Conservation (phyloP, 202 grass and related monocot species). For the Carex arenaria region DNA sequence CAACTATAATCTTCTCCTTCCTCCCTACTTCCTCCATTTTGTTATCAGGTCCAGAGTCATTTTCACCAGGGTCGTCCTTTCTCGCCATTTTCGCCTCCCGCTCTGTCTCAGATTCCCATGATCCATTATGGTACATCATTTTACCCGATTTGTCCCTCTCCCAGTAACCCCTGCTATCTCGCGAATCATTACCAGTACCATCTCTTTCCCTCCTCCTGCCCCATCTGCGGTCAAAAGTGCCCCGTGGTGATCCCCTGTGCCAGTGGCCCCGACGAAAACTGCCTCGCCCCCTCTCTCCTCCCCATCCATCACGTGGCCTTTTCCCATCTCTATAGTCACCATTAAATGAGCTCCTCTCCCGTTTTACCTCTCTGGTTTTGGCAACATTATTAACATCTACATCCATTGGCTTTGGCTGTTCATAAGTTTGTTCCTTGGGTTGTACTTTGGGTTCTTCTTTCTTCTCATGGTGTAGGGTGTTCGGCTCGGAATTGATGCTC, state of each 20-base stretch:
- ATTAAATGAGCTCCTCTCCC: slow-evolving; percentile 30
- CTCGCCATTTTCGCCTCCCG: slow-evolving; percentile 58
- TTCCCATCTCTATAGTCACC: slow-evolving; percentile 42
- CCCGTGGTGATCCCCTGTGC: slow-evolving; percentile 31
- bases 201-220: slow-evolving; percentile 66
- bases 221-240: slow-evolving; percentile 52
- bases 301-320: slow-evolving; percentile 22
- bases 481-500: slow-evolving; percentile 72
- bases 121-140: slow-evolving; percentile 72
- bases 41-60: slow-evolving; percentile 23
- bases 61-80: slow-evolving; percentile 4
- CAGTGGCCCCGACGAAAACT: slow-evolving; percentile 28
- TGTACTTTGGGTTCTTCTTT: background rate
- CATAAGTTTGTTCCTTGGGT: slow-evolving; percentile 10
- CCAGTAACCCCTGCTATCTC: slow-evolving; percentile 76
- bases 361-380: slow-evolving; percentile 10
- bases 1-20: slow-evolving; percentile 46
- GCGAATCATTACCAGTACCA: slow-evolving; percentile 30
- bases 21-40: slow-evolving; percentile 39
- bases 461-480: background rate
- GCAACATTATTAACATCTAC: slow-evolving; percentile 32
- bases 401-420: background rate
- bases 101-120: slow-evolving; percentile 66
- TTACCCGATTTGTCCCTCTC: slow-evolving; percentile 77
- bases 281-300: slow-evolving; percentile 5